Conservation (phyloP, 495 filamentous ascomycete species). For the Elasticomyces elasticus region DNA sequence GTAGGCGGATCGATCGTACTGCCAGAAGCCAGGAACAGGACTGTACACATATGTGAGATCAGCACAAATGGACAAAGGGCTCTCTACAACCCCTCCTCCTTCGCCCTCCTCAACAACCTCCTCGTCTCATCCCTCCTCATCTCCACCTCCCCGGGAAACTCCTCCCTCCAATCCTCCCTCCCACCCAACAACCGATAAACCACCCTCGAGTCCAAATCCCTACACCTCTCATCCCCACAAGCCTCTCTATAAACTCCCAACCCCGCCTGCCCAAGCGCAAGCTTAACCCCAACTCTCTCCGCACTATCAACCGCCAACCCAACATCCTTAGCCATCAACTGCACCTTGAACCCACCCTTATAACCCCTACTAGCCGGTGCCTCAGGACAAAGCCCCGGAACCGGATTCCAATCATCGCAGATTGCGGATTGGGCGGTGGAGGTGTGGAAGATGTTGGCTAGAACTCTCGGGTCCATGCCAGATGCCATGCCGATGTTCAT, state of each 20-base stretch:
- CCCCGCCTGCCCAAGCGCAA: constrained; percentile 34
- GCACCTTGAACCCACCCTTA: constrained; percentile 41
- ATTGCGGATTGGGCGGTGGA: constrained; percentile 44
- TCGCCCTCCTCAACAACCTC: constrained; percentile 11
- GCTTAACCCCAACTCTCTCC: constrained; percentile 34
- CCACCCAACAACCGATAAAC: constrained; percentile 45
- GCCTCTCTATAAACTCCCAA: constrained; percentile 41
- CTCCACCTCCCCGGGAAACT: constrained; percentile 17
- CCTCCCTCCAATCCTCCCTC: constrained; percentile 37
- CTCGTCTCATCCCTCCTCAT: constrained; percentile 19
- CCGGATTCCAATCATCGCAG: constrained; percentile 42
- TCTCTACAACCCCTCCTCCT: constrained; percentile 9
- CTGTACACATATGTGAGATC: too few relatives aligned
- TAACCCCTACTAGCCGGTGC: constrained; percentile 42
- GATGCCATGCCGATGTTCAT: constrained; percentile 46
- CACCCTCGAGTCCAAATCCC: constrained; percentile 43
- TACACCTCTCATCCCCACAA: constrained; percentile 36
- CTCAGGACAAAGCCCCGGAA: constrained; percentile 41
- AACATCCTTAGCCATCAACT: constrained; percentile 48
- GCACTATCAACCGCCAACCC: constrained; percentile 41
- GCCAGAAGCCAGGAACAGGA: too few relatives aligned
- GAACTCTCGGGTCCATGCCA: constrained; percentile 40
- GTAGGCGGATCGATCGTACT: too few relatives aligned
- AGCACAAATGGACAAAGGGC: too few relatives aligned
- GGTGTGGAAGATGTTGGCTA: constrained; percentile 40